These are phyloP conservation scores for Aegilops umbellulata DNA, from an alignment of 176 grass and related monocot genomes.

Conservation along the genomic window DNA sequence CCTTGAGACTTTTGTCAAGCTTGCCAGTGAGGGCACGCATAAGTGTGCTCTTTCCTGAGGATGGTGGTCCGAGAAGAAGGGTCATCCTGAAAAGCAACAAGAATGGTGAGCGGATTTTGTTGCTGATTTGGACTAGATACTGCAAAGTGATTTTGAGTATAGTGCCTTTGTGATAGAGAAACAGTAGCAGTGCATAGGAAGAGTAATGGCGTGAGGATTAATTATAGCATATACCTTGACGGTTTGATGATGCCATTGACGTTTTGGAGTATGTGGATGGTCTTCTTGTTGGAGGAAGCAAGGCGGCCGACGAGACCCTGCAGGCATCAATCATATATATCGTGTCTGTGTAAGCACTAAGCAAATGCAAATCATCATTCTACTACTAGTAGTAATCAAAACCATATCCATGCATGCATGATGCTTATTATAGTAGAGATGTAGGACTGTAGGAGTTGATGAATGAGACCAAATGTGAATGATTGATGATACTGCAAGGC, in stretches of 20 bases:
- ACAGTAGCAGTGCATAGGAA: not conserved
- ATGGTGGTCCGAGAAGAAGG: constrained; percentile 90
- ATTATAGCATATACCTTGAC: constrained; percentile 40
- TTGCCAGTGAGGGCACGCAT: constrained; percentile 73
- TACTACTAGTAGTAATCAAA: no score
- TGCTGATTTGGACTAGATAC: no score
- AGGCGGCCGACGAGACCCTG: constrained; percentile 60
- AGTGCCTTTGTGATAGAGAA: no score
- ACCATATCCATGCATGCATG: not conserved
- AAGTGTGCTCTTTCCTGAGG: constrained; percentile 83
- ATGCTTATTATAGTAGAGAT: not conserved
- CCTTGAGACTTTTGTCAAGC: constrained; percentile 71
- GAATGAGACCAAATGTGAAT: no score
- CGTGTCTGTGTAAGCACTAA: no score
- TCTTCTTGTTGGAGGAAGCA: constrained; percentile 65
- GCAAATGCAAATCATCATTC: no score
- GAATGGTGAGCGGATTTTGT: no score
- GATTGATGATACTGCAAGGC: no score
- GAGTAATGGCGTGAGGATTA: not conserved
- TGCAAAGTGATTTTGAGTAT: no score
- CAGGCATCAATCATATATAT: not conserved
- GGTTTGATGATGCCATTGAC: constrained; percentile 79
- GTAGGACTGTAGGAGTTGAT: no score
- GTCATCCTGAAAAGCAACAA: constrained; percentile 67
- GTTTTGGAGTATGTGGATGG: constrained; percentile 64